Conservation (phyloP, 768 basidiomycete species). For the Dentipellis fragilis region DNA sequence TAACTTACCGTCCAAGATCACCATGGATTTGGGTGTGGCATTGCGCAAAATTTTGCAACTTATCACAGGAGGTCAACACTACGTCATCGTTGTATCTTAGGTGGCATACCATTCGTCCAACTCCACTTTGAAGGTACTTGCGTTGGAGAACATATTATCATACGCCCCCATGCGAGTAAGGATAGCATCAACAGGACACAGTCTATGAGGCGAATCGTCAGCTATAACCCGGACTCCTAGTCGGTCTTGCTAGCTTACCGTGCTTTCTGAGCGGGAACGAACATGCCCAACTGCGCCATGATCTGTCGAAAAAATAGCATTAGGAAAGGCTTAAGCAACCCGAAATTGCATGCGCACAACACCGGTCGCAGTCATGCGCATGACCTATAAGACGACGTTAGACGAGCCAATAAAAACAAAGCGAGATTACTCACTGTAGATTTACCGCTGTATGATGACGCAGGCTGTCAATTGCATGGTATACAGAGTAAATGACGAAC, state of each 20-base stretch:
- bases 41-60: constrained; percentile 91
- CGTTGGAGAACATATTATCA: constrained; percentile 91
- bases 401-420: neutral
- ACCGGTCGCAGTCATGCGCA: constrained; percentile 95
- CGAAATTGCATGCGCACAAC: constrained; percentile 39
- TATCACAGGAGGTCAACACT: neutral
- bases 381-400: constrained; percentile 34
- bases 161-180: constrained; percentile 98
- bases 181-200: constrained; percentile 87
- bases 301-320: constrained; percentile 31
- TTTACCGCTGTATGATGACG: constrained; percentile 43
- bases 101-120: constrained; percentile 80
- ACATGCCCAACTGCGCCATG: constrained; percentile 94
- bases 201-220: constrained; percentile 27
- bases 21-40: constrained; percentile 87
- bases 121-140: constrained; percentile 98
- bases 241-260: constrained; percentile 32
- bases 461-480: neutral
- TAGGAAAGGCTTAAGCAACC: too few relatives aligned
- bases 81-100: neutral
- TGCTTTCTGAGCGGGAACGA: constrained; percentile 79
- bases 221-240: neutral
- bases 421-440: constrained; percentile 43
- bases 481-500: constrained; percentile 16
- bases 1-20: constrained; percentile 82